Conservation (phyloP, 2,329 filamentous ascomycete species). For the Paecilomyces formosus region DNA sequence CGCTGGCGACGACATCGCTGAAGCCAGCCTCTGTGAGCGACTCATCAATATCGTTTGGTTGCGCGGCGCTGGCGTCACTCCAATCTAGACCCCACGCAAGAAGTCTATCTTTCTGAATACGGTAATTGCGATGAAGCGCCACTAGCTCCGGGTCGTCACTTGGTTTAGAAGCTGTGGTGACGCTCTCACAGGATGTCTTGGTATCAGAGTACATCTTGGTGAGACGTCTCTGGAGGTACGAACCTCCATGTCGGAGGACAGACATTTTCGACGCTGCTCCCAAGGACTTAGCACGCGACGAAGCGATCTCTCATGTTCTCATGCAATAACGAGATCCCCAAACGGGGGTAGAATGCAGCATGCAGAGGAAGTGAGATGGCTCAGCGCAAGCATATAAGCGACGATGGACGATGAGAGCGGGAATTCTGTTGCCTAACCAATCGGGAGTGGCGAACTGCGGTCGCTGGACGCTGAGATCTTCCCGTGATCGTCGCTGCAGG, state of each 20-base stretch:
- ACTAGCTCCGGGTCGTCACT: constrained; percentile 46
- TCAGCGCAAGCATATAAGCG: not conserved
- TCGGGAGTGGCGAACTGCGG: constrained; percentile 16
- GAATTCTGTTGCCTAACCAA: constrained; percentile 40
- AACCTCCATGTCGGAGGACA: constrained; percentile 37
- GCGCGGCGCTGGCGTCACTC: constrained; percentile 53
- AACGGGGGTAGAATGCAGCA: not conserved
- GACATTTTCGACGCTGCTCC: constrained; percentile 32
- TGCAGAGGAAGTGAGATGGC: not conserved
- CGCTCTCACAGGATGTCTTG: constrained; percentile 53
- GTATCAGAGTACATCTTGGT: constrained; percentile 59
- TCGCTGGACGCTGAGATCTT: not conserved
- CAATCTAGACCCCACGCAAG: constrained; percentile 60
- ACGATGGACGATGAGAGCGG: constrained; percentile 11
- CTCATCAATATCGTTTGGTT: constrained; percentile 55
- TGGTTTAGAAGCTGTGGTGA: constrained; percentile 42
- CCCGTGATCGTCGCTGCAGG: not conserved
- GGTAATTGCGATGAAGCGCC: constrained; percentile 51
- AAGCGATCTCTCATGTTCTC: not conserved
- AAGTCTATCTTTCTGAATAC: constrained; percentile 57
- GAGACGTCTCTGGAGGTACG: constrained; percentile 42
- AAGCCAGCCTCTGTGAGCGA: constrained; percentile 55
- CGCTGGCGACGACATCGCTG: constrained; percentile 57
- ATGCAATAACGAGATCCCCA: not conserved
- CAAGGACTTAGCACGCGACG: not conserved